A percentile compares a stretch with the other conserved stretches of the same genome.
Evolutionary conservation across 2,329 filamentous ascomycete species (phyloP).

Genomic region (Aspergillus luchuensis): DNA sequence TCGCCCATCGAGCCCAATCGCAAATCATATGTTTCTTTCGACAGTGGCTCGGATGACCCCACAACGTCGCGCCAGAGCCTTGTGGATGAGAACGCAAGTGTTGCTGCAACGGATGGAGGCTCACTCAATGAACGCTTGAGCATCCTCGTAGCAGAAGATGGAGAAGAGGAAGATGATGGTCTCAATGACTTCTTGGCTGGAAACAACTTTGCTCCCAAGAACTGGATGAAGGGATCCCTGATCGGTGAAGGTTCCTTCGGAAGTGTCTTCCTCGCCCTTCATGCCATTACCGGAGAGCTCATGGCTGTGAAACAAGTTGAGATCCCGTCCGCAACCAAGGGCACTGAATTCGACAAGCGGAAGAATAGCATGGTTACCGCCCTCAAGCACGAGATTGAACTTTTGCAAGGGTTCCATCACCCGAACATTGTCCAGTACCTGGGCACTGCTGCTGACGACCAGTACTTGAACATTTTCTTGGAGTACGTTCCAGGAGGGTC

Average conservation of each 20-base stretch:
- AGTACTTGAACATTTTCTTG: constrained; percentile 98
- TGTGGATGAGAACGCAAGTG: constrained; percentile 78
- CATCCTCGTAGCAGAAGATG: constrained; percentile 83
- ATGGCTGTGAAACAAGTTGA: constrained; percentile 99
- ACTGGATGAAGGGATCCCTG: constrained; percentile 98
- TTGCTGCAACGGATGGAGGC: constrained; percentile 62
- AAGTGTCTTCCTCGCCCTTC: constrained; percentile 89
- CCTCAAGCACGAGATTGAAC: constrained; percentile 91
- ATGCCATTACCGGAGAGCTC: constrained; percentile 93
- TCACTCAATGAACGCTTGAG: constrained; percentile 82
- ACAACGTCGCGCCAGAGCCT: constrained; percentile 78
- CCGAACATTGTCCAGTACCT: constrained; percentile 98
- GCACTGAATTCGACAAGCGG: constrained; percentile 76
- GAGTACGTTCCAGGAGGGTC: constrained; percentile 98
- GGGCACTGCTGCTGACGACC: constrained; percentile 86
- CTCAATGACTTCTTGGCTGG: constrained; percentile 86
- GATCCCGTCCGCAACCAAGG: constrained; percentile 77
- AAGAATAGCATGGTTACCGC: constrained; percentile 99
- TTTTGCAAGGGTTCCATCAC: constrained; percentile 91
- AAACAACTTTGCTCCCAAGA: constrained; percentile 93
- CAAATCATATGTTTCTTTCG: constrained; percentile 87
- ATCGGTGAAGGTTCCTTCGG: constrained; percentile 98
- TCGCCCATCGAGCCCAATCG: constrained; percentile 82
- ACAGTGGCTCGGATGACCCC: constrained; percentile 68
- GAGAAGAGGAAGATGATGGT: constrained; percentile 87